Evolutionary conservation across 257 asterid species (phyloP).

Genomic region (Salvia hispanica): DNA sequence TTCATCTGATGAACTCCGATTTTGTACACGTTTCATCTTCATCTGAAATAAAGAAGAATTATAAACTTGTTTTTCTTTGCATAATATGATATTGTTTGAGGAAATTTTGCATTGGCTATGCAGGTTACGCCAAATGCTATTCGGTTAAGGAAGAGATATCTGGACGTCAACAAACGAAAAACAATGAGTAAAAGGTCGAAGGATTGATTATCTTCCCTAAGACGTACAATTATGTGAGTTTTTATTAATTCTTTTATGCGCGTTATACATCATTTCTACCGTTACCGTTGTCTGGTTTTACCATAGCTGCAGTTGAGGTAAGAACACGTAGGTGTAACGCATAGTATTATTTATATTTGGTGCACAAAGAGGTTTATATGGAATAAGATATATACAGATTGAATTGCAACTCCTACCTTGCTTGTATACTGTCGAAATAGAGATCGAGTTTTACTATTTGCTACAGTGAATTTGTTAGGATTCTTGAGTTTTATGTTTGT

Average conservation of each 20-base stretch:
- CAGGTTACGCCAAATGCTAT: conserved; percentile 96
- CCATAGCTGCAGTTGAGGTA: conserved; percentile 14
- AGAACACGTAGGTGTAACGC: conserved; percentile 9
- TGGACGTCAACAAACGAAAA: conserved; percentile 86
- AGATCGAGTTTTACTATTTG: too few relatives aligned
- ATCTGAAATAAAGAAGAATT: neutral
- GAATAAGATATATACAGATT: conserved; percentile 18
- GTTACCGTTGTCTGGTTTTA: neutral
- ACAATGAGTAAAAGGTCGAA: conserved; percentile 76
- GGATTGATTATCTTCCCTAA: conserved; percentile 40
- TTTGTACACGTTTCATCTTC: too few relatives aligned
- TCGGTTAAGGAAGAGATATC: conserved; percentile 82
- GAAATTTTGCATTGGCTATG: conserved; percentile 15
- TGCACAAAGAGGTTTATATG: neutral
- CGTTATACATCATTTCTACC: too few relatives aligned
- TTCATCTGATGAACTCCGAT: neutral
- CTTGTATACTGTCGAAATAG: neutral
- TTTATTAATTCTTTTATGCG: neutral
- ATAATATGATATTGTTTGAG: neutral
- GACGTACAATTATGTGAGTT: conserved; percentile 37
- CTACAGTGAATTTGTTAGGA: too few relatives aligned
- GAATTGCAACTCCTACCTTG: conserved; percentile 9
- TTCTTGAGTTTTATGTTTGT: too few relatives aligned
- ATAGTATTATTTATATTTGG: neutral
- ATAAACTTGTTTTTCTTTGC: neutral